Evolutionary conservation across 192 early-diverging fungal species (phyloP).

Genomic region (Umbelopsis sp.): DNA sequence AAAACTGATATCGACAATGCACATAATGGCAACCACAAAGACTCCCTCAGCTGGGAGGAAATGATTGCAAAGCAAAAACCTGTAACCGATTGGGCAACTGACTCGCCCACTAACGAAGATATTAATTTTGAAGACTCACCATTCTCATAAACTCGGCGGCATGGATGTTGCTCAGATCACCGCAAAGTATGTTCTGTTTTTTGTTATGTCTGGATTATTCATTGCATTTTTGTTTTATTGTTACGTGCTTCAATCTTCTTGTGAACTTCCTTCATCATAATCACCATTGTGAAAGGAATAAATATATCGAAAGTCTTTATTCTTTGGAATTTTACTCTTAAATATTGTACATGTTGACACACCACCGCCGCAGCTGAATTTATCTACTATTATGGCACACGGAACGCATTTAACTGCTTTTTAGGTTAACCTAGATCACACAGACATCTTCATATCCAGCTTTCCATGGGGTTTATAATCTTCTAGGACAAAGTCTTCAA

Average conservation of each 20-base stretch:
- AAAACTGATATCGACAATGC: no score
- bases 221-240: no score
- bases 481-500: conserved; percentile 78
- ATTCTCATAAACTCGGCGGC: neutral
- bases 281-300: no score
- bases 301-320: no score
- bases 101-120: neutral
- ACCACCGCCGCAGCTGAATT: no score
- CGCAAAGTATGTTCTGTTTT: neutral
- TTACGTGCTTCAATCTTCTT: no score
- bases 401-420: neutral
- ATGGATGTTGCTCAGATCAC: neutral
- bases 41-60: neutral
- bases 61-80: neutral
- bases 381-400: neutral
- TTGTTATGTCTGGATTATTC: no score
- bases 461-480: conserved; percentile 87
- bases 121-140: conserved; percentile 1
- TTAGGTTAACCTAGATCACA: conserved; percentile 42
- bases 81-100: conserved; percentile 3
- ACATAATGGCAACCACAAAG: no score
- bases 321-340: neutral
- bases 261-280: no score
- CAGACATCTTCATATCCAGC: conserved; percentile 96
- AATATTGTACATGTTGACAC: neutral